phyloP scores from a whole-genome alignment of 495 filamentous ascomycete genomes.

The Parachaetomium inaequale region DNA sequence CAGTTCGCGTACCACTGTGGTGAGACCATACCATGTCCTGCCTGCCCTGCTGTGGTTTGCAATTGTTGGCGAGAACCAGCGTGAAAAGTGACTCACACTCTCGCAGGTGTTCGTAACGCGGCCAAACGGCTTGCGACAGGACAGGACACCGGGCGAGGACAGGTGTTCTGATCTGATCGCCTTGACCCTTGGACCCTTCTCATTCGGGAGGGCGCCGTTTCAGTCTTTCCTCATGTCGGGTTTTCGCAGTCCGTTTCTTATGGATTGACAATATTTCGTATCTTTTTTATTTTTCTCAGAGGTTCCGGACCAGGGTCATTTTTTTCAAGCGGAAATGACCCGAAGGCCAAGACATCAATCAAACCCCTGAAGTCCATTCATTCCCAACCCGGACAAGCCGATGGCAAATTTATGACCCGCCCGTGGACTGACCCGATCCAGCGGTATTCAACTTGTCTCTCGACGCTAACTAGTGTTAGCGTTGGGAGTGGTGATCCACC shows the following conservation, averaged over 20 bases:
- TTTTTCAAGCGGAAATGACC: background rate
- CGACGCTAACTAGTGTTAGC: background rate
- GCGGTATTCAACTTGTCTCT: slow-evolving; percentile 1
- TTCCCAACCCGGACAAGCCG: slow-evolving; percentile 1
- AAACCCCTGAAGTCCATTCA: background rate
- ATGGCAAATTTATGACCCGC: background rate
- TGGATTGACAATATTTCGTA: background rate
- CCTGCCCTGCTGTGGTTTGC: background rate
- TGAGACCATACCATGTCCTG: background rate
- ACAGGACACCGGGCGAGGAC: background rate
- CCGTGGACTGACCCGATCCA: background rate
- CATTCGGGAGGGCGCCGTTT: too few relatives aligned
- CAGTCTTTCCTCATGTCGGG: too few relatives aligned
- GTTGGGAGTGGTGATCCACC: background rate
- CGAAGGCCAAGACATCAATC: slow-evolving; percentile 2
- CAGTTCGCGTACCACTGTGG: background rate
- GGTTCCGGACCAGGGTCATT: background rate
- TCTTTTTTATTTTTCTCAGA: background rate
- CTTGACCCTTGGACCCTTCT: too few relatives aligned
- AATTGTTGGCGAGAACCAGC: background rate
- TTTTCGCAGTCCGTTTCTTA: background rate
- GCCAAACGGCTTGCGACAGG: background rate
- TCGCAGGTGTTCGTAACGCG: background rate
- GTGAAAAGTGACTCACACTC: background rate
- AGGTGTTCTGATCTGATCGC: too few relatives aligned